Conservation (phyloP, 805 yeast genomes). For the Yamadazyma laniorum region DNA sequence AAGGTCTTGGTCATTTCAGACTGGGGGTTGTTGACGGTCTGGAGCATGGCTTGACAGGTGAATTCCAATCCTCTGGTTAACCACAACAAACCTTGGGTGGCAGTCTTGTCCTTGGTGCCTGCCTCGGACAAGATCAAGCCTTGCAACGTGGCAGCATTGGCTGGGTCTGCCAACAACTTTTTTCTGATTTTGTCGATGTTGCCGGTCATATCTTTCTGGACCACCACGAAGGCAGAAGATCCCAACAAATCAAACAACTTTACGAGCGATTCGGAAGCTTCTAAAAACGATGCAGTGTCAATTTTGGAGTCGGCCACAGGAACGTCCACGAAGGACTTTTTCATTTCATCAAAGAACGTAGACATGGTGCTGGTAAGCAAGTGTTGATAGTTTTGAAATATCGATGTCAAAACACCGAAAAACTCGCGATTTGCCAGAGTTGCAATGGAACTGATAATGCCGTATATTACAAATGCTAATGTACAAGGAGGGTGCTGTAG, state of each 20-base stretch:
- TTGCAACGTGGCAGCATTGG: conserved; percentile 65
- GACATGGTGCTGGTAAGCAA: conserved; percentile 39
- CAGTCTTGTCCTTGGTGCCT: conserved; percentile 63
- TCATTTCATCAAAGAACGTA: conserved; percentile 80
- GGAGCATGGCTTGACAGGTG: conserved; percentile 87
- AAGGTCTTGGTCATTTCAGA: conserved; percentile 72
- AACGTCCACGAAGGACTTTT: conserved; percentile 73
- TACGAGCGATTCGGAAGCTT: conserved; percentile 81
- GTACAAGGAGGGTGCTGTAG: neutral
- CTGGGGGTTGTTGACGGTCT: conserved; percentile 62
- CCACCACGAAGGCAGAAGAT: conserved; percentile 80
- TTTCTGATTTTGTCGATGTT: conserved; percentile 74
- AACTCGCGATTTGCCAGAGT: too few relatives aligned
- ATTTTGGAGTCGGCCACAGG: conserved; percentile 59
- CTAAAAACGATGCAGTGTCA: conserved; percentile 72
- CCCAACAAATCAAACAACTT: conserved; percentile 82
- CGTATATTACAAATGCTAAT: neutral
- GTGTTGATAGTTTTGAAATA: neutral
- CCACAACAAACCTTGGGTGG: conserved; percentile 92
- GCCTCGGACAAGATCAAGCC: conserved; percentile 73
- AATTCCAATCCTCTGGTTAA: conserved; percentile 80
- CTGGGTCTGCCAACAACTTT: conserved; percentile 64
- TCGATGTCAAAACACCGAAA: too few relatives aligned
- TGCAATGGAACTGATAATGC: too few relatives aligned
- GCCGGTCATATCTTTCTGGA: conserved; percentile 85